These are phyloP conservation scores for Raddia guianensis DNA, from an alignment of 176 grass and related monocot genomes.

Conservation along the genomic window DNA sequence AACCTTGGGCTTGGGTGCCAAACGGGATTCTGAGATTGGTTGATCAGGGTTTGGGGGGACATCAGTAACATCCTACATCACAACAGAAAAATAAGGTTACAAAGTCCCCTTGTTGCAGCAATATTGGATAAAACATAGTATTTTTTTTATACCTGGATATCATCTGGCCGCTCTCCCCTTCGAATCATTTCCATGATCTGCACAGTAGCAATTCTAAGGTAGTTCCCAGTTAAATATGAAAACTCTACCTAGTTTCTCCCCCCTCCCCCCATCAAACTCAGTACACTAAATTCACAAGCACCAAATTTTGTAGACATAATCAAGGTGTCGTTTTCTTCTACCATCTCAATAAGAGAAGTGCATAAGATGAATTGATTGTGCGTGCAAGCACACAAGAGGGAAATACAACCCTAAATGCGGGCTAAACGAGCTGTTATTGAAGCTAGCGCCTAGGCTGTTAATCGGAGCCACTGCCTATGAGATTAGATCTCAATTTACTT, in stretches of 20 bases:
- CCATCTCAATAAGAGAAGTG: background rate
- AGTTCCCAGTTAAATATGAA: background rate
- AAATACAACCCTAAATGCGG: too few relatives aligned
- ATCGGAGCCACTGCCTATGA: too few relatives aligned
- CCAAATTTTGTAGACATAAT: background rate
- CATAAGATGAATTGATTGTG: background rate
- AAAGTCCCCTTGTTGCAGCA: constrained; percentile 3
- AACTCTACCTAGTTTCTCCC: background rate
- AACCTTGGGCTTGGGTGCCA: constrained; percentile 74
- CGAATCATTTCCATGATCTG: constrained; percentile 79
- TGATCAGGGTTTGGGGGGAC: constrained; percentile 63
- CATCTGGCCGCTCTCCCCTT: constrained; percentile 66
- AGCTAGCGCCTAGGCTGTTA: too few relatives aligned
- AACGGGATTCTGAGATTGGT: constrained; percentile 56
- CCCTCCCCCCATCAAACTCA: background rate
- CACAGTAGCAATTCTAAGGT: constrained; percentile 19
- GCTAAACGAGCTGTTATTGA: too few relatives aligned
- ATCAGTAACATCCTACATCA: constrained; percentile 60
- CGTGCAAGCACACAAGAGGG: too few relatives aligned
- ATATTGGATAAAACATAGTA: constrained; percentile 2
- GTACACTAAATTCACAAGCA: background rate
- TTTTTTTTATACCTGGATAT: constrained; percentile 53
- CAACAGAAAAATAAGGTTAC: background rate
- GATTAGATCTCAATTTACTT: too few relatives aligned
- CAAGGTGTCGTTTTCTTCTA: background rate